Evolutionary conservation across 2,329 filamentous ascomycete species (phyloP).

Genomic region (Ophiocordyceps unilateralis): DNA sequence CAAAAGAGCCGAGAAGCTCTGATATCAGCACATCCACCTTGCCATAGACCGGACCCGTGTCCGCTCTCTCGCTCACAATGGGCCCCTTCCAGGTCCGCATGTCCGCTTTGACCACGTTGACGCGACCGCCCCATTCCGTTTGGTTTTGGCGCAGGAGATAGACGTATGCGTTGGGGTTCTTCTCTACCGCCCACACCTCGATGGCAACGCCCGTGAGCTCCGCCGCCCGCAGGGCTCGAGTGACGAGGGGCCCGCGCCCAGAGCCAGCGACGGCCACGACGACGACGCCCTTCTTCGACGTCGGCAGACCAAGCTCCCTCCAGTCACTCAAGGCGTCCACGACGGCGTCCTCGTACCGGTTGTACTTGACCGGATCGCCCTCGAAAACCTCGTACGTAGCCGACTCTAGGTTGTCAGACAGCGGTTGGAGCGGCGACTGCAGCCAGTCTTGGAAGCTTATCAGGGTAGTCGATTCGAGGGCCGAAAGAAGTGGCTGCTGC

Average conservation of each 20-base stretch:
- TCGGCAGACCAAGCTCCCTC: conserved; percentile 53
- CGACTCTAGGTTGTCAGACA: conserved; percentile 92
- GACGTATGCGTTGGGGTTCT: conserved; percentile 96
- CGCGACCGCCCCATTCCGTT: conserved; percentile 59
- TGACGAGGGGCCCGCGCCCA: conserved; percentile 81
- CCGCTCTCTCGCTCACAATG: conserved; percentile 24
- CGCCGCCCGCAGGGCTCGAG: conserved; percentile 68
- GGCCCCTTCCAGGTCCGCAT: conserved; percentile 96
- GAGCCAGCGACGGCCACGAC: conserved; percentile 87
- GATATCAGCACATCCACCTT: conserved; percentile 87
- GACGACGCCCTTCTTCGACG: conserved; percentile 50
- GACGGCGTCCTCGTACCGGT: conserved; percentile 82
- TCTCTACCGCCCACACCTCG: conserved; percentile 84
- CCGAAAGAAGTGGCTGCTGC: conserved; percentile 49
- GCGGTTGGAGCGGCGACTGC: conserved; percentile 82
- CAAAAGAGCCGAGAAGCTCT: conserved; percentile 87
- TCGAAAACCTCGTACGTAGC: conserved; percentile 98
- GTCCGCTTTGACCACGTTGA: conserved; percentile 85
- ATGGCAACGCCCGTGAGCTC: conserved; percentile 59
- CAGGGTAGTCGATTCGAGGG: conserved; percentile 32
- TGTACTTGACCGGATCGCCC: conserved; percentile 94
- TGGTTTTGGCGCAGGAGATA: conserved; percentile 77
- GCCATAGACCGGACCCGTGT: conserved; percentile 30
- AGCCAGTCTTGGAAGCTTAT: conserved; percentile 75
- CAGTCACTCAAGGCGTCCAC: conserved; percentile 69